Percentiles rank a stretch among this genome's conserved stretches.
Conservation (phyloP, 2,329 filamentous ascomycete species). For the Alternaria novae-zelandiae region DNA sequence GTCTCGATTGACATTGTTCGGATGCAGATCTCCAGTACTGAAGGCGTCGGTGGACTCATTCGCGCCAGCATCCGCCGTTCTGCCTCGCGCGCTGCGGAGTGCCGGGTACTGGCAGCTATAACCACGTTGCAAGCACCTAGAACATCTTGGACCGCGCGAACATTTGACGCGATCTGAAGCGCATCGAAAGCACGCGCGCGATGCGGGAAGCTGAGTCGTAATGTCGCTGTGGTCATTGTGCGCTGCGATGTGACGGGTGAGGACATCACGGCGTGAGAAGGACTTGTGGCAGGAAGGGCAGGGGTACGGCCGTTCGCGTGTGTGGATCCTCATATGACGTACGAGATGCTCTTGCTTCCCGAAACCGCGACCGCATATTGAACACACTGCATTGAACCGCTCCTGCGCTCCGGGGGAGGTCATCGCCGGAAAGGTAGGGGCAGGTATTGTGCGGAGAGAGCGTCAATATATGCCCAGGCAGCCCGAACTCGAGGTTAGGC, state of each 20-base stretch:
- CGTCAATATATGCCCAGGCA: background rate
- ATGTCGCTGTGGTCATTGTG: conserved; percentile 6
- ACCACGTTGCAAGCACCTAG: conserved; percentile 27
- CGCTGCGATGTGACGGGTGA: conserved; percentile 13
- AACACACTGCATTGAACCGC: background rate
- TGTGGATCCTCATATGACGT: conserved; percentile 20
- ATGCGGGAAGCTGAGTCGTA: background rate
- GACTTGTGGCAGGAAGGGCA: conserved; percentile 16
- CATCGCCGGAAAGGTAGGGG: background rate
- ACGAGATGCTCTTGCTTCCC: conserved; percentile 17
- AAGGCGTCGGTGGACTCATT: background rate
- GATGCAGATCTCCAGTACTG: background rate
- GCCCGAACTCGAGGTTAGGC: background rate
- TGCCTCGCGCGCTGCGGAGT: background rate
- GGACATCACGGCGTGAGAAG: conserved; percentile 10
- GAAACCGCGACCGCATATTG: conserved; percentile 12
- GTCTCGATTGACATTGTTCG: background rate
- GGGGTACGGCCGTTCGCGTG: conserved; percentile 15
- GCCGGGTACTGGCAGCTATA: conserved; percentile 31
- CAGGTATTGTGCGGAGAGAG: background rate
- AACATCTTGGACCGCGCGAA: conserved; percentile 34
- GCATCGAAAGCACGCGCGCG: conserved; percentile 35
- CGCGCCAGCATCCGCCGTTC: background rate
- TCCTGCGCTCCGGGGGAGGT: background rate
- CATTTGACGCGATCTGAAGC: conserved; percentile 36